Evolutionary conservation across 2,329 filamentous ascomycete genomes (phyloP).

Genomic region (Graphilbum fragrans): DNA sequence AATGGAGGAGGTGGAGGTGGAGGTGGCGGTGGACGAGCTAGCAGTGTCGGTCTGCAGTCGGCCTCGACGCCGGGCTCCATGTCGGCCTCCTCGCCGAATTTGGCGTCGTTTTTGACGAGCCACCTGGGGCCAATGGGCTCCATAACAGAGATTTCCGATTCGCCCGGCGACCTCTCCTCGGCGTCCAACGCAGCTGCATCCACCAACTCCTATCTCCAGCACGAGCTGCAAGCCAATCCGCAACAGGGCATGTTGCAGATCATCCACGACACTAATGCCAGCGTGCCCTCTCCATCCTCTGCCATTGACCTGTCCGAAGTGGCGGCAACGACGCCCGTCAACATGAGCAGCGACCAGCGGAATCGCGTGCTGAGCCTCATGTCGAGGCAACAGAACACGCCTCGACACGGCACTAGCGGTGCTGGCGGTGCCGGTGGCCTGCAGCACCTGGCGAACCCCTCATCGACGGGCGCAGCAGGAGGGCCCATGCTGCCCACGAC

Average conservation of each 20-base stretch:
- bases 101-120: background rate
- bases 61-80: background rate
- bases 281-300: conserved; percentile 22
- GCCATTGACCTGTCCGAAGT: conserved; percentile 43
- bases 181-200: conserved; percentile 34
- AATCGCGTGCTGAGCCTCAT: conserved; percentile 48
- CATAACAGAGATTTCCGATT: conserved; percentile 50
- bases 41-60: background rate
- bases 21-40: background rate
- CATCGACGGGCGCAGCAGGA: background rate
- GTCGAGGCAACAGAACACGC: conserved; percentile 26
- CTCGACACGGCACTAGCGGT: background rate
- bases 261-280: conserved; percentile 51
- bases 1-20: background rate
- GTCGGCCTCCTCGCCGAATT: background rate
- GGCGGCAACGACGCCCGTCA: conserved; percentile 42
- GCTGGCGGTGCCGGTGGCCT: conserved; percentile 8
- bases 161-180: conserved; percentile 31
- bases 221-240: conserved; percentile 44
- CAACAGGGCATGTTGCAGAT: conserved; percentile 54
- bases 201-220: conserved; percentile 33
- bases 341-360: conserved; percentile 43
- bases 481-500: background rate
- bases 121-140: conserved; percentile 26
- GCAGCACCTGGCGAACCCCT: conserved; percentile 14